These are phyloP conservation scores for Exobasidium cylindrosporum DNA, from an alignment of 1,284 basidiomycete genomes.

Conservation along the genomic window DNA sequence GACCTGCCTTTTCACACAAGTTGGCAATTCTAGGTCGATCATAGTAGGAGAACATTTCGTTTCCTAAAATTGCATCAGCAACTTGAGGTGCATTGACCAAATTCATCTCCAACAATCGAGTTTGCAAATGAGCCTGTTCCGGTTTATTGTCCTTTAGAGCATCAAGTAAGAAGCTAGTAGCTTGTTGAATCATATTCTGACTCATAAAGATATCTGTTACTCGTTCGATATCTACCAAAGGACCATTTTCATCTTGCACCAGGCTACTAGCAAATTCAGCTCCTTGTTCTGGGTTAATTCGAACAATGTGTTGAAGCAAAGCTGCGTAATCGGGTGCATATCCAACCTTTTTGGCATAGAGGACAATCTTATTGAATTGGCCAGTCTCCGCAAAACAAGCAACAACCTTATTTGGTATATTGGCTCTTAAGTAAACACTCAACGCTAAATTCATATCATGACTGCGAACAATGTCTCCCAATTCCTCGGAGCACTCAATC, in stretches of 20 bases:
- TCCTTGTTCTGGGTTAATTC: constrained; percentile 94
- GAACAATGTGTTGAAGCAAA: constrained; percentile 95
- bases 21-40: constrained; percentile 96
- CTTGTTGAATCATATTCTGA: constrained; percentile 99
- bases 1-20: constrained; percentile 95
- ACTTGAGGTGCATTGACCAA: constrained; percentile 96
- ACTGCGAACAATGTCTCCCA: constrained; percentile 92
- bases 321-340: constrained; percentile 91
- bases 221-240: constrained; percentile 84
- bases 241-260: constrained; percentile 87
- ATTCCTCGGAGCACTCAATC: constrained; percentile 96
- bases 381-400: constrained; percentile 99
- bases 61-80: constrained; percentile 96
- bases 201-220: constrained; percentile 90
- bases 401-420: constrained; percentile 93
- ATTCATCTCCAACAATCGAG: constrained; percentile 96
- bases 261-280: constrained; percentile 96
- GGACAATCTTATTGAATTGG: constrained; percentile 95
- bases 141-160: constrained; percentile 99
- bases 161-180: constrained; percentile 95
- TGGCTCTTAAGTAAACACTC: constrained; percentile 95
- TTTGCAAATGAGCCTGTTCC: constrained; percentile 94
- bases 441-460: constrained; percentile 98
- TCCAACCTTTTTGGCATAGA: constrained; percentile 96
- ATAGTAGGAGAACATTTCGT: constrained; percentile 98